phyloP scores from a whole-genome alignment of 2,329 filamentous ascomycete genomes.

The Exophiala spinifera region DNA sequence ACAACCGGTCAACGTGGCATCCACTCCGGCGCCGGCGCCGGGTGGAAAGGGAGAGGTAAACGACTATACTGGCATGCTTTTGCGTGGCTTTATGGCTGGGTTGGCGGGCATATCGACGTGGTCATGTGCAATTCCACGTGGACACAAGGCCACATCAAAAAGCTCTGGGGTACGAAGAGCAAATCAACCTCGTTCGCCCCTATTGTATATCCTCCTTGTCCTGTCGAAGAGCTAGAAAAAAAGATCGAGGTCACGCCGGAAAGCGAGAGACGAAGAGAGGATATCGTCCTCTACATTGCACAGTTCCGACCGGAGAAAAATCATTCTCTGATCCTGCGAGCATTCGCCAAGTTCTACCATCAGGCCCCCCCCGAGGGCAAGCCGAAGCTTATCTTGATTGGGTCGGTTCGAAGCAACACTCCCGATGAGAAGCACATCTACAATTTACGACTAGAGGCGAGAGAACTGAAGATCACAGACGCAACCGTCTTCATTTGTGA shows the following conservation, averaged over 20 bases:
- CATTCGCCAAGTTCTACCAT: slow-evolving; percentile 75
- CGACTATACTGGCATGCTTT: slow-evolving; percentile 83
- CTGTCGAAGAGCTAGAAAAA: slow-evolving; percentile 76
- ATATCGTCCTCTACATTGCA: slow-evolving; percentile 83
- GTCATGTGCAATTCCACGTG: slow-evolving; percentile 98
- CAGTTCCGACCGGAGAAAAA: slow-evolving; percentile 98
- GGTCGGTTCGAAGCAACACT: slow-evolving; percentile 75
- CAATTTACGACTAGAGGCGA: slow-evolving; percentile 77
- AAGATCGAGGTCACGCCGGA: slow-evolving; percentile 68
- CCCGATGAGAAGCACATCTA: slow-evolving; percentile 65
- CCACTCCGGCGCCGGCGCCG: slow-evolving; percentile 78
- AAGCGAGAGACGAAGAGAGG: slow-evolving; percentile 61
- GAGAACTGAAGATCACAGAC: slow-evolving; percentile 81
- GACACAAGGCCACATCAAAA: slow-evolving; percentile 80
- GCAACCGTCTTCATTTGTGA: slow-evolving; percentile 85
- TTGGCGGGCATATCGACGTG: slow-evolving; percentile 80
- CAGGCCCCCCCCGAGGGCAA: slow-evolving; percentile 41
- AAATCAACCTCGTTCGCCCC: slow-evolving; percentile 55
- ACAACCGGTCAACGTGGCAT: slow-evolving; percentile 64
- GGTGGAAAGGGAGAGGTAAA: slow-evolving; percentile 68
- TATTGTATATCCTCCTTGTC: slow-evolving; percentile 87
- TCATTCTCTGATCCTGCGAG: slow-evolving; percentile 78
- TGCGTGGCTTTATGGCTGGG: slow-evolving; percentile 74
- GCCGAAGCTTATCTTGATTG: slow-evolving; percentile 77
- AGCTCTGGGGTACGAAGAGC: slow-evolving; percentile 64